A percentile compares a stretch with the other conserved stretches of the same genome.
Evolutionary conservation across 768 basidiomycete genomes (phyloP).

Genomic region (Gymnopilus junonius): DNA sequence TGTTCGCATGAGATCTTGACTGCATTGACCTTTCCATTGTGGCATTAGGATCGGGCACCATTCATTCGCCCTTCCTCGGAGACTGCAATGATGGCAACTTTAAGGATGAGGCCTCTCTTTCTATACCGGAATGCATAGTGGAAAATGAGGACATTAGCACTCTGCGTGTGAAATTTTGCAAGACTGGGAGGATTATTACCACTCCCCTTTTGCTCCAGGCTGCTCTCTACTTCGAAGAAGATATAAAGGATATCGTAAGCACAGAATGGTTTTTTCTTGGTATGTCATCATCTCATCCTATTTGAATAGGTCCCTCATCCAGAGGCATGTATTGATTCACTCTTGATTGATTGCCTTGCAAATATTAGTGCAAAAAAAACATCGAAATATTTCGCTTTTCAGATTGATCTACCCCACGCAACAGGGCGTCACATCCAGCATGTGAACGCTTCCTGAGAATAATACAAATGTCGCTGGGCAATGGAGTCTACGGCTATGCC

Average conservation of each 20-base stretch:
- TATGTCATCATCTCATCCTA: background rate
- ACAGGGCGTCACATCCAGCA: conserved; percentile 53
- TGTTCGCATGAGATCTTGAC: background rate
- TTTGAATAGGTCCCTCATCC: conserved; percentile 34
- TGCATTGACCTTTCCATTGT: background rate
- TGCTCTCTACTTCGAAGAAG: conserved; percentile 48
- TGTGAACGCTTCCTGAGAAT: conserved; percentile 39
- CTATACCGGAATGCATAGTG: conserved; percentile 18
- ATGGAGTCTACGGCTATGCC: conserved; percentile 20
- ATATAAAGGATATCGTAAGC: conserved; percentile 50
- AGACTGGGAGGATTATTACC: conserved; percentile 45
- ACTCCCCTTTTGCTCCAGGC: conserved; percentile 60
- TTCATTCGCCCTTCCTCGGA: conserved; percentile 12
- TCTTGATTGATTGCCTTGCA: conserved; percentile 45
- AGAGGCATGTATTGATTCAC: conserved; percentile 42
- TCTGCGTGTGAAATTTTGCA: conserved; percentile 43
- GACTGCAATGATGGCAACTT: background rate
- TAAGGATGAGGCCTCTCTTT: background rate
- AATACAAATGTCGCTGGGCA: conserved; percentile 29
- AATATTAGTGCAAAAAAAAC: conserved; percentile 22
- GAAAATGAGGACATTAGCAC: conserved; percentile 37
- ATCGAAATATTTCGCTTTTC: conserved; percentile 36
- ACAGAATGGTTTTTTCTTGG: background rate
- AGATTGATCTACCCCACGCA: conserved; percentile 44
- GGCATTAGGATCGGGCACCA: conserved; percentile 27